Evolutionary conservation across 108 stramenopile genomes (phyloP), one percentile per base, ranked within the genome.

Genomic region (Pelagomonas calceolata): DNA sequence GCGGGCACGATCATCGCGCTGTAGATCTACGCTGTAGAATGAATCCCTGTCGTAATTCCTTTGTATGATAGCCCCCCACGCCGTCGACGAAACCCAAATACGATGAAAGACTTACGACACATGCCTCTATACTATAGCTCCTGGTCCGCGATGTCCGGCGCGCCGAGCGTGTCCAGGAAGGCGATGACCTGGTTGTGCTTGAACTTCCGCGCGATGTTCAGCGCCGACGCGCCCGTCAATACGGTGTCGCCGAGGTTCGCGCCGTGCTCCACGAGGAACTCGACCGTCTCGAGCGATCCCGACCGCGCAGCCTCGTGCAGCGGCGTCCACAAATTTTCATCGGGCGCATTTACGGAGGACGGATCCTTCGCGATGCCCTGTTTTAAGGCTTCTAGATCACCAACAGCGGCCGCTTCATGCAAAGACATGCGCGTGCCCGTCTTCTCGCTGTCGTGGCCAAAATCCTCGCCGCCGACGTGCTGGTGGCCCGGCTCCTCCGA

Each of bases 291-390:
- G 51, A 60, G 51, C 21, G 3, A 4, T 29, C 31, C 64, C 51
- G 32, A 5, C 14, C 63, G 65, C 29, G 34, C 64, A 0, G 35
- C 72, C 45, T 74, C 68, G n/a, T 79, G 78, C 12, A 87, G 67
- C 0, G 84, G 82, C 65, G 74, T 82, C 84, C 87, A 85, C 32
- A 76, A 78, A 73, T 87, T 87, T 31, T 34, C 31, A 66, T 87
- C 86, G 30, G 71, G 63, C 9, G 43, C 66, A 37, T 86, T 72
- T 68, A 86, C 72, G n/a, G 65, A 34, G 18, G 77, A 64, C 32
- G 70, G 45, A 26, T 85, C 72, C 4, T 67, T 65, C 30, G 79
- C 71, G 7, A 83, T 68, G 15, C 70, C 26, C 30, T 30, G 31
- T 10, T 30, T 30, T n/a, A 87, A 31, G n/a, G 66, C 68, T 30